Base-by-base conservation (phyloP, 2,329 filamentous ascomycete species). In the Paracamarosporium sp. region DNA sequence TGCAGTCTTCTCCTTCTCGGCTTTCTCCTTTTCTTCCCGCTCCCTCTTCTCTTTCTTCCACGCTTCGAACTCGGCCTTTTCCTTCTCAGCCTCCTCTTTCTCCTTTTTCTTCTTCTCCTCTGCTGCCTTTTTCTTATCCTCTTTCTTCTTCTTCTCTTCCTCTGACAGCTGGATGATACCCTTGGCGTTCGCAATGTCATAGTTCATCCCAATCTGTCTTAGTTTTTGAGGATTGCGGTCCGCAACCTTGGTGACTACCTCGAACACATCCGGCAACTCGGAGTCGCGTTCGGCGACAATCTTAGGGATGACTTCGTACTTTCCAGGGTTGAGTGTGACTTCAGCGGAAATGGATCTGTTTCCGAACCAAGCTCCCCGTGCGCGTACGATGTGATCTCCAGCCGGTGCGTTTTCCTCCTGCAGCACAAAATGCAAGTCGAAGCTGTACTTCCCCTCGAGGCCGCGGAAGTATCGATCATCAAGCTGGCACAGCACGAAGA, bases 311-410 rank as follows among this genome's bases (percentile, higher is more conserved):
- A 96, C 85, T 25, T 86, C 86, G 74, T 95, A 95, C 33, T 83
- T 85, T 6, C 92, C 92, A 0, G 88, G 84, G 22, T 90, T 85
- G 40, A 95, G 85, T 27, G 88, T 82, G 17, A 94, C 82, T 71
- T 95, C 91, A 2, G 91, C 87, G 47, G 89, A 92, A 50, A 93
- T 88, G 5, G 88, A 90, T 8, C 92, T 87, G 13, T 82, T 86
- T 81, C 91, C 90, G 70, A 80, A 80, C 64, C 70, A 74, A 74
- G 81, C 65, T 71, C 83, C 59, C 65, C 81, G 59, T 44, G 81
- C 84, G 45, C 83, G 82, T 6, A 85, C 80, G 38, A 85, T 81
- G 59, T 85, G 84, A 28, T 85, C 81, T 5, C 82, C 79, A 33
- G 84, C 79, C 20, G 47, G 41, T 3, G 67, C 54, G 11, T 79